phyloP scores from a whole-genome alignment of 306 rosid genomes.

The Macrotyloma uniflorum region DNA sequence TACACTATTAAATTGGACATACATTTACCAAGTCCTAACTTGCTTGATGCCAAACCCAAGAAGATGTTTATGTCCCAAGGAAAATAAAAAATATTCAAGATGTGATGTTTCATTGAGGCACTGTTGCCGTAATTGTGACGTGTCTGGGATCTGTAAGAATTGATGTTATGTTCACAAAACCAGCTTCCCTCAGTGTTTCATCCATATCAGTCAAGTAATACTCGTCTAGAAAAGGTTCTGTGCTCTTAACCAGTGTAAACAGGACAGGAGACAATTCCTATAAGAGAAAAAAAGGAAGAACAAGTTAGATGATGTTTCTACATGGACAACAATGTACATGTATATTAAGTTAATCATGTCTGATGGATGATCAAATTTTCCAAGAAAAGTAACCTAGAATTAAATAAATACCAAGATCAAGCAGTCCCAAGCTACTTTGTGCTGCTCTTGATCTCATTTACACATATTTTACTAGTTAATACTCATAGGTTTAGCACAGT shows the following conservation, averaged over 20 bases:
- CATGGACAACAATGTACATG: background rate
- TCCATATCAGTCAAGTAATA: slow-evolving; percentile 65
- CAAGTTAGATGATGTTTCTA: slow-evolving; percentile 18
- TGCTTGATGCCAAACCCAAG: slow-evolving; percentile 18
- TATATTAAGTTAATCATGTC: background rate
- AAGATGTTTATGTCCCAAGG: background rate
- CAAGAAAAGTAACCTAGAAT: background rate
- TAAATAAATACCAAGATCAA: background rate
- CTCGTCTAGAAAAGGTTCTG: slow-evolving; percentile 72
- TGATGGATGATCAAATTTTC: background rate
- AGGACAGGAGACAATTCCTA: slow-evolving; percentile 65
- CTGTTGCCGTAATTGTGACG: slow-evolving; percentile 59
- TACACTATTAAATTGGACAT: background rate
- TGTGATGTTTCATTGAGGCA: slow-evolving; percentile 46
- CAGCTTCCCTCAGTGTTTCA: slow-evolving; percentile 53
- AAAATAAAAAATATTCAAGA: background rate
- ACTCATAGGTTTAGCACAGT: background rate
- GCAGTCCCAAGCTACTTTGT: too few relatives aligned
- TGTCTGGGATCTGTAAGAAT: slow-evolving; percentile 68
- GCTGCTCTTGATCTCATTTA: background rate
- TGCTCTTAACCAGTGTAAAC: slow-evolving; percentile 67
- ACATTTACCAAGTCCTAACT: slow-evolving; percentile 7
- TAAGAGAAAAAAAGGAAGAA: background rate
- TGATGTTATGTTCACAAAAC: slow-evolving; percentile 55
- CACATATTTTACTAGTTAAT: background rate